These are phyloP conservation scores for Leucoagaricus sp. DNA, from an alignment of 1,284 basidiomycete species.

Conservation along the genomic window DNA sequence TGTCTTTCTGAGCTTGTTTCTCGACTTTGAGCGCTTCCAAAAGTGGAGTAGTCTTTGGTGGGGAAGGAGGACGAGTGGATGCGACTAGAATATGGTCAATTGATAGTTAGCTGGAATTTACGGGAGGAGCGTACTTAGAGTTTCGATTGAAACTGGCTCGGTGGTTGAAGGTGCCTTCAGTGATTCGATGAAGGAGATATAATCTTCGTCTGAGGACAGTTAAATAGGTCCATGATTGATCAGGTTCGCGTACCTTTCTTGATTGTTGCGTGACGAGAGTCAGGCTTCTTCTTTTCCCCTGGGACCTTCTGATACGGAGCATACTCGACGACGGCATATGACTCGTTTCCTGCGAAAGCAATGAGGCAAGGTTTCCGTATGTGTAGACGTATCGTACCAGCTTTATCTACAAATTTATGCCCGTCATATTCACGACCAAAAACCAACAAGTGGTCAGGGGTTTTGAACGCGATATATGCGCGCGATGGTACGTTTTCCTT, in stretches of 20 bases:
- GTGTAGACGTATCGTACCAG: constrained; percentile 54
- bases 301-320: constrained; percentile 91
- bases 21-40: constrained; percentile 87
- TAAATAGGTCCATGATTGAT: not conserved
- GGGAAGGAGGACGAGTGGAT: constrained; percentile 53
- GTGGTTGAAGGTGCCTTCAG: constrained; percentile 51
- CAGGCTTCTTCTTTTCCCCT: constrained; percentile 70
- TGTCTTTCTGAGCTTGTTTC: constrained; percentile 71
- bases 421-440: constrained; percentile 92
- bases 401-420: constrained; percentile 89
- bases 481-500: constrained; percentile 85
- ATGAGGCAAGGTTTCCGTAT: not conserved
- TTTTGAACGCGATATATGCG: constrained; percentile 91
- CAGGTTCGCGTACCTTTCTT: constrained; percentile 58
- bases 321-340: constrained; percentile 89
- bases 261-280: constrained; percentile 73
- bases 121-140: constrained; percentile 51
- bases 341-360: constrained; percentile 72
- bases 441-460: constrained; percentile 64
- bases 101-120: not conserved
- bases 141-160: constrained; percentile 63
- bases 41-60: constrained; percentile 82
- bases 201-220: constrained; percentile 66
- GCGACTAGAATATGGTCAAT: constrained; percentile 47
- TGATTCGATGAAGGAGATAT: constrained; percentile 76